Evolutionary conservation across 345 rosid genomes (phyloP).

Genomic region (Eucalyptus albens): DNA sequence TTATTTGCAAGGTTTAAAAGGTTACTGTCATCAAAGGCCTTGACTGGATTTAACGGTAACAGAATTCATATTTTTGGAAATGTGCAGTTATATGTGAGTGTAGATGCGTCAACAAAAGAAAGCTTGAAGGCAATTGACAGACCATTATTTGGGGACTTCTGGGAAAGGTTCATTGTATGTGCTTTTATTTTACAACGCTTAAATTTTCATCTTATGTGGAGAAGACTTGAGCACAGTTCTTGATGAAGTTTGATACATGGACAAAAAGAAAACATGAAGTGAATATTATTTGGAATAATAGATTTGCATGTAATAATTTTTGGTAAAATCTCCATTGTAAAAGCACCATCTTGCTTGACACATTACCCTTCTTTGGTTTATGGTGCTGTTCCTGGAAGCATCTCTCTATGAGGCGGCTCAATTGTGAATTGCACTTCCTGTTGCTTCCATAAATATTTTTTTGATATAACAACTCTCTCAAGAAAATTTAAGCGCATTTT

Average conservation of each 20-base stretch:
- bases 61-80: background rate
- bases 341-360: background rate
- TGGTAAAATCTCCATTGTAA: background rate
- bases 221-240: background rate
- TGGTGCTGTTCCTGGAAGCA: background rate
- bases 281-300: background rate
- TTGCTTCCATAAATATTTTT: background rate
- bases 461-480: background rate
- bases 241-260: background rate
- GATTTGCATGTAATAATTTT: background rate
- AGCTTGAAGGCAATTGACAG: slow-evolving; percentile 94
- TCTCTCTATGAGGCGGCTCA: background rate
- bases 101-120: slow-evolving; percentile 96
- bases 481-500: background rate
- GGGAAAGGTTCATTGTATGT: slow-evolving; percentile 94
- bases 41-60: background rate
- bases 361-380: background rate
- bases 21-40: background rate
- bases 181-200: background rate
- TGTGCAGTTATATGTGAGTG: slow-evolving; percentile 90
- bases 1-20: background rate
- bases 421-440: background rate
- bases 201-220: background rate
- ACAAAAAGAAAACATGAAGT: background rate
- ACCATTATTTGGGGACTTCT: slow-evolving; percentile 93